Evolutionary conservation across 768 basidiomycete genomes (phyloP), one percentile per base, ranked within the genome.

Genomic region (Mycena galopus): DNA sequence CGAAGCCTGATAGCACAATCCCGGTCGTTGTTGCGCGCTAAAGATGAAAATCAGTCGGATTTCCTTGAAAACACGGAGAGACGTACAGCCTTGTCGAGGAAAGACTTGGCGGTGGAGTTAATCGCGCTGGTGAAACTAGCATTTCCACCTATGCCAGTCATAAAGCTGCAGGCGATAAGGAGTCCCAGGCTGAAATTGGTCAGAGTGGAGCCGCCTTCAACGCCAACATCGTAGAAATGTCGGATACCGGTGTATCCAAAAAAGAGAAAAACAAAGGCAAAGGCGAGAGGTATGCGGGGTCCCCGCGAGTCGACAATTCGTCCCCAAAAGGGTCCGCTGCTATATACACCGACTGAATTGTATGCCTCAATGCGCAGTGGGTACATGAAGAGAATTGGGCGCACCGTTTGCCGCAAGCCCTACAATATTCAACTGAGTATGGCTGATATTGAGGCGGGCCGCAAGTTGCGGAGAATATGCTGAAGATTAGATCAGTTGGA

Each of bases 381-480:
- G 17, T 23, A 53, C 3, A 39, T 32, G n/a, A 19, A 35, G n/a
- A 11, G n/a, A 33, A 58, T 37, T 21, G 8, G 3, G 73, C 91
- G 69, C 76, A 95, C 93, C 78, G 76, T 93, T 95, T n/a, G 90
- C 93, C 2, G 91, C 92, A n/a, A 93, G 83, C 19, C 90, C 95
- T 21, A 97, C 88, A 39, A 96, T 80, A 75, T 97, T 97, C 39
- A 95, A 84, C 68, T 93, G 90, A 0, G 96, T 97, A 65, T 96
- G 93, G 4, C 89, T 88, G 61, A 97, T 88, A 56, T 87, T 84
- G 21, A 97, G 87, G 47, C 90, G 88, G n/a, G 90, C 82, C 1
- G 93, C 94, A 6, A 97, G 88, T 79, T 97, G 96, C 0, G 96
- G 96, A 2, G 93, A 90, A 79, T 96, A 98, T 23, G 95, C 96